These are phyloP conservation scores for Ascochyta rabiei DNA, from an alignment of 2,329 filamentous ascomycete species.

Conservation along the genomic window DNA sequence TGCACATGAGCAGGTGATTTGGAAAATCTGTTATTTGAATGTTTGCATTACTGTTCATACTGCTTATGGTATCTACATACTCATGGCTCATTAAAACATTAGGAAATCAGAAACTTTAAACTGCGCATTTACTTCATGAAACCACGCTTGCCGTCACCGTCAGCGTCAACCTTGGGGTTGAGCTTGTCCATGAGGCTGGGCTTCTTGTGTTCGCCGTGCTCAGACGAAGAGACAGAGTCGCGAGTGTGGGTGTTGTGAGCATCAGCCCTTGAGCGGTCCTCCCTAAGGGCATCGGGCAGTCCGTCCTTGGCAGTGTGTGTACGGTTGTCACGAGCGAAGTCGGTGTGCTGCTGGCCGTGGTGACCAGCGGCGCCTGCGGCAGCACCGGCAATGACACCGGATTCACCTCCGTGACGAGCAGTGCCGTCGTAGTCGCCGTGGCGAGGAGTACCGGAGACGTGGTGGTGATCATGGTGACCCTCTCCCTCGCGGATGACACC, in stretches of 20 bases:
- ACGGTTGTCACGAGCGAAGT: slow-evolving; percentile 9
- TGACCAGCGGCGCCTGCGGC: slow-evolving; percentile 13
- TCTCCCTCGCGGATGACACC: slow-evolving; percentile 22
- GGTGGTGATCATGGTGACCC: slow-evolving; percentile 24
- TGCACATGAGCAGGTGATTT: background rate
- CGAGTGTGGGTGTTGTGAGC: slow-evolving; percentile 18
- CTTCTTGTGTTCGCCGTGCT: slow-evolving; percentile 43
- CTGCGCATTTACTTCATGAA: slow-evolving; percentile 56
- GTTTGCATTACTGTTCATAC: slow-evolving; percentile 13
- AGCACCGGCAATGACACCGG: slow-evolving; percentile 2
- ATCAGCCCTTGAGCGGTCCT: slow-evolving; percentile 21
- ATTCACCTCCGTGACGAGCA: slow-evolving; percentile 1
- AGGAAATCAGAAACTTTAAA: background rate
- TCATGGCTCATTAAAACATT: slow-evolving; percentile 6
- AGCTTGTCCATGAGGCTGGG: slow-evolving; percentile 59
- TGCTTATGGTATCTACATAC: slow-evolving; percentile 12
- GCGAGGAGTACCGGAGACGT: slow-evolving; percentile 10
- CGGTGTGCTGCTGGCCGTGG: slow-evolving; percentile 16
- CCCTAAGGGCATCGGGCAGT: slow-evolving; percentile 21
- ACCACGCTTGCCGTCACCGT: slow-evolving; percentile 62
- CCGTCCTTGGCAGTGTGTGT: slow-evolving; percentile 11
- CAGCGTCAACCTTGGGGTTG: slow-evolving; percentile 59
- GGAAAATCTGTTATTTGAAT: background rate
- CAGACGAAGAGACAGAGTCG: slow-evolving; percentile 2
- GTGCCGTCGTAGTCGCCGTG: slow-evolving; percentile 28